Base-by-base conservation (phyloP, 2,329 filamentous ascomycete genomes). In the Fusarium stilboides region DNA sequence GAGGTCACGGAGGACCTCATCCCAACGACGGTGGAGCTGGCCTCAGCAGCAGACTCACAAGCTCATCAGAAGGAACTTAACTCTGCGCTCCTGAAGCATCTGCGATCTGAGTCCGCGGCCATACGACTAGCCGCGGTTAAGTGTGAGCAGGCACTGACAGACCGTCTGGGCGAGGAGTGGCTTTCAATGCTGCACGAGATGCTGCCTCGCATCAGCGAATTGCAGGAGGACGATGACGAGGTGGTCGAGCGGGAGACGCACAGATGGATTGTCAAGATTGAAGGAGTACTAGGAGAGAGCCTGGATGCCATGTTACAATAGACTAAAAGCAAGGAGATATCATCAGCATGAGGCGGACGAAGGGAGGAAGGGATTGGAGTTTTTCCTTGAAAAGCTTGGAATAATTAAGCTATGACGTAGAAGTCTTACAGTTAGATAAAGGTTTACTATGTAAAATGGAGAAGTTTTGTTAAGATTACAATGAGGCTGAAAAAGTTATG, bases 181-280 rank as follows among this genome's bases (percentile, higher is more conserved):
- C 82, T 99, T 62, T 88, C 90, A 2, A 87, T 97, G 83, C 80
- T 98, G 77, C 94, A 95, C 0, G 96, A 99, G 86, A 98, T 98
- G 92, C 82, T 99, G 78, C 95, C 97, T 20, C 93, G 95, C 69
- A 97, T 99, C 74, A 97, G 93, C 75, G 96, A 99, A 83, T 80
- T 97, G 75, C 92, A 97, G 82, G 96, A 99, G 77, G 96, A 99
- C 78, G 96, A 98, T 72, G 94, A 98, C 76, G 96, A 98, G 82
- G 86, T 87, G 28, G 95, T 99, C 24, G 96, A 99, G 83, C 85
- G 89, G 76, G 94, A 97, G 83, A 95, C 94, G 37, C 88, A 94
- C 77, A 86, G 89, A 75, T 98, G 96, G 95, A 96, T 98, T 73
- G 88, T 91, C 77, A 90, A 90, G 80, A 97, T 99, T 77, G 95